Percentiles rank a stretch among this genome's conserved stretches.
Evolutionary conservation across 495 filamentous ascomycete genomes (phyloP).

Genomic region (Aeminium ludgeri): DNA sequence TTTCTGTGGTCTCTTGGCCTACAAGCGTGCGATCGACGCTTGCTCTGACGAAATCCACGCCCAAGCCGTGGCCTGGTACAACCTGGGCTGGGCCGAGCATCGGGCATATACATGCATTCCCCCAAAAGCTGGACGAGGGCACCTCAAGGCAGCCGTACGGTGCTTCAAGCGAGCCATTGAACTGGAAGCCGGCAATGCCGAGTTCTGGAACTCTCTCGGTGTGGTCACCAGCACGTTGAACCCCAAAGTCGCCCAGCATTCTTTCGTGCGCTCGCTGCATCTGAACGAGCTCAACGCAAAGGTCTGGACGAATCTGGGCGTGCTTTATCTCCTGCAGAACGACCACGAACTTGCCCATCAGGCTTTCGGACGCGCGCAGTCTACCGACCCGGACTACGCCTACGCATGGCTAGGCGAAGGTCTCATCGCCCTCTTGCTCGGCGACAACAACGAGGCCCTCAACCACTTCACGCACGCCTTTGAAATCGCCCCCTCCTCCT

Average conservation of each 20-base stretch:
- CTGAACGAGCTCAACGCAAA: conserved; percentile 75
- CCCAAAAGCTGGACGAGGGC: conserved; percentile 36
- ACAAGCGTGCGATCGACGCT: conserved; percentile 67
- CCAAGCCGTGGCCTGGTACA: conserved; percentile 93
- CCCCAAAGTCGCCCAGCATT: conserved; percentile 78
- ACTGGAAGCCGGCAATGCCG: conserved; percentile 80
- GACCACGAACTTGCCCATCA: conserved; percentile 72
- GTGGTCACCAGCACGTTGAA: conserved; percentile 74
- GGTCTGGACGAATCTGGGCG: conserved; percentile 79
- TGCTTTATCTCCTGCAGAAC: conserved; percentile 67
- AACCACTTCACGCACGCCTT: conserved; percentile 88
- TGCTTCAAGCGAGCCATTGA: conserved; percentile 97
- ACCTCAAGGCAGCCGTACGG: conserved; percentile 64
- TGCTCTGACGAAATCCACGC: conserved; percentile 64
- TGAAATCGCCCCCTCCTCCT: conserved; percentile 68
- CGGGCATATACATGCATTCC: conserved; percentile 48
- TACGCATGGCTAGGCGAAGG: conserved; percentile 92
- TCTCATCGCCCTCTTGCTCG: conserved; percentile 57
- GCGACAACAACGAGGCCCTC: conserved; percentile 56
- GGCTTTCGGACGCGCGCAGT: conserved; percentile 80
- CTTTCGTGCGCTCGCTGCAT: conserved; percentile 80
- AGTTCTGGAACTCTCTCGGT: conserved; percentile 95
- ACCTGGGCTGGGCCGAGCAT: conserved; percentile 87
- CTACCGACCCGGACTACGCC: conserved; percentile 79
- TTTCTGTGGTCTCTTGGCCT: conserved; percentile 45